Conservation (phyloP, 2,329 filamentous ascomycete genomes). For the Exutisphaerella laricina region DNA sequence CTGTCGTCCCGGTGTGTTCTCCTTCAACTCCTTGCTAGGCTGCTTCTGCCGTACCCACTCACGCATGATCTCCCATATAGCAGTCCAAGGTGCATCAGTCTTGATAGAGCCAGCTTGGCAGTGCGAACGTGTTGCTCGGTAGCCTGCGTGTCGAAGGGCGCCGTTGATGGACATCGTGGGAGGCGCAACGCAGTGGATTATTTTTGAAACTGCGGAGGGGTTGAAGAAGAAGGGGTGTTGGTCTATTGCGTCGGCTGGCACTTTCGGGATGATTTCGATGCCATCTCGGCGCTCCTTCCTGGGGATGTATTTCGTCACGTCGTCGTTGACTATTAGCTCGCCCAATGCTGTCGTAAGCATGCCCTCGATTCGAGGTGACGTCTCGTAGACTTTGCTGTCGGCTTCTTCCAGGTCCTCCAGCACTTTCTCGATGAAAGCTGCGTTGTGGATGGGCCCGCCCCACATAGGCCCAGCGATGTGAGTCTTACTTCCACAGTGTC, state of each 20-base stretch:
- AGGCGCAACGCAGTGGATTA: constrained; percentile 73
- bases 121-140: constrained; percentile 77
- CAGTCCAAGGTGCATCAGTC: constrained; percentile 84
- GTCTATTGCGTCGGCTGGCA: constrained; percentile 62
- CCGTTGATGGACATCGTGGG: constrained; percentile 74
- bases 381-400: constrained; percentile 68
- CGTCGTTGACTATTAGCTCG: constrained; percentile 47
- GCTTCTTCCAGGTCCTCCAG: constrained; percentile 64
- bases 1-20: constrained; percentile 63
- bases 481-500: constrained; percentile 79
- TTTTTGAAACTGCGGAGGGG: constrained; percentile 66
- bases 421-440: constrained; percentile 73
- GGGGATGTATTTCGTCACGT: constrained; percentile 9
- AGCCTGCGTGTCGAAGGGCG: constrained; percentile 74
- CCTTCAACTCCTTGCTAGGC: constrained; percentile 69
- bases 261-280: constrained; percentile 36
- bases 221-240: constrained; percentile 81
- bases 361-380: constrained; percentile 73
- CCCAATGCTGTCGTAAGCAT: constrained; percentile 88
- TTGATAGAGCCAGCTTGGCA: constrained; percentile 86
- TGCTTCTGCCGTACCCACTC: constrained; percentile 81
- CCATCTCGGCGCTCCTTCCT: constrained; percentile 5
- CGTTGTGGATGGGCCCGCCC: constrained; percentile 79
- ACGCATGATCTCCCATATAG: constrained; percentile 88
- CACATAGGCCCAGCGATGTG: constrained; percentile 95